phyloP scores from a whole-genome alignment of 306 rosid species.

The Cicer bijugum region DNA sequence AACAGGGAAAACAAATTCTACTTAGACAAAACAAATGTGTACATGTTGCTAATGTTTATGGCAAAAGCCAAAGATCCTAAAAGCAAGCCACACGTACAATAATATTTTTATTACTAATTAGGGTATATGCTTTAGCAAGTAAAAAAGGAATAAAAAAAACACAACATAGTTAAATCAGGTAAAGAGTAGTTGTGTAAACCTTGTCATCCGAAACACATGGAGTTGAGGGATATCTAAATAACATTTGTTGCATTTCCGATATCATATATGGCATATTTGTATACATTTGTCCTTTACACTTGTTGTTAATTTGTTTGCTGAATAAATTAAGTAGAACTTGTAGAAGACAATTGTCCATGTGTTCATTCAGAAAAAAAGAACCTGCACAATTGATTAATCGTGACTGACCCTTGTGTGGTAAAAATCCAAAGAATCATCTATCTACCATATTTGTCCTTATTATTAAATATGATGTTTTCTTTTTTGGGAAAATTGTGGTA shows the following conservation, averaged over 20 bases:
- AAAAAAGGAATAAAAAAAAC: no score
- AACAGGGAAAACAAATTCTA: no score
- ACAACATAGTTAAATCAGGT: not conserved
- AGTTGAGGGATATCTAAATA: not conserved
- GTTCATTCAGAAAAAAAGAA: not conserved
- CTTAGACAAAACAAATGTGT: no score
- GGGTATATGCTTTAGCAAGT: not conserved
- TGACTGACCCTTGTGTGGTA: not conserved
- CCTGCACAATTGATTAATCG: not conserved
- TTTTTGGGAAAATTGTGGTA: no score
- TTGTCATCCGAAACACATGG: not conserved
- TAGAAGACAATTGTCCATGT: not conserved
- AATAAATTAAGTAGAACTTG: conserved; percentile 5
- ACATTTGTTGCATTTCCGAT: not conserved
- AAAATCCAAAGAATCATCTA: conserved; percentile 8
- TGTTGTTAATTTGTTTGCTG: conserved; percentile 6
- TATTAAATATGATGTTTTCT: no score
- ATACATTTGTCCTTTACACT: not conserved
- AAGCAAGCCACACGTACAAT: no score
- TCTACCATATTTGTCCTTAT: not conserved
- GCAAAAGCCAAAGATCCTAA: no score
- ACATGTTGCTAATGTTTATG: no score
- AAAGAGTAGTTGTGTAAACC: not conserved
- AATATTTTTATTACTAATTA: no score
- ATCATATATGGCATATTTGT: not conserved